Evolutionary conservation across 345 rosid genomes (phyloP).

Genomic region (Turnera subulata): DNA sequence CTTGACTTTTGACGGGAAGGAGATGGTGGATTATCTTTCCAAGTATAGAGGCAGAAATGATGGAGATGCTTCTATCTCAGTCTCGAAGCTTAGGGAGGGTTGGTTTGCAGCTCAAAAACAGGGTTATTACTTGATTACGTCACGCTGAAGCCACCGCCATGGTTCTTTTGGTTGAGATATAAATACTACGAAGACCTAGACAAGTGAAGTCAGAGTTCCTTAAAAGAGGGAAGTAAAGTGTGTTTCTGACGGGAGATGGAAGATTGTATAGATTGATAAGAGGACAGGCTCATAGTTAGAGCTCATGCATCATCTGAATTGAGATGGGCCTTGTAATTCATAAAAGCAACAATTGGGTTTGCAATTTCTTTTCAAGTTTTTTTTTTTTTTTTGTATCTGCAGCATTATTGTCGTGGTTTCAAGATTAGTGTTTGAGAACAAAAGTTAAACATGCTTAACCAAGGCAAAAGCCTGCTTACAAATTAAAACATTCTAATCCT

Average conservation of each 20-base stretch:
- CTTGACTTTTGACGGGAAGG: too few relatives aligned
- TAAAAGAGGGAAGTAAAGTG: too few relatives aligned
- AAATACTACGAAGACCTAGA: too few relatives aligned
- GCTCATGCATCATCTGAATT: slow-evolving; percentile 5
- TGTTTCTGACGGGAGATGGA: neutral
- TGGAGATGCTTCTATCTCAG: slow-evolving; percentile 8
- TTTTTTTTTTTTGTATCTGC: neutral
- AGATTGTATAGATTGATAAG: slow-evolving; percentile 41
- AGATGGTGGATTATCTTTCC: neutral
- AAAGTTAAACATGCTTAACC: too few relatives aligned
- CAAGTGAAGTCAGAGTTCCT: too few relatives aligned
- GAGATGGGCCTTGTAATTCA: slow-evolving; percentile 17
- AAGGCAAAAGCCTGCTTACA: too few relatives aligned
- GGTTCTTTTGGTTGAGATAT: slow-evolving; percentile 5
- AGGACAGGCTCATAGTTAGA: slow-evolving; percentile 15
- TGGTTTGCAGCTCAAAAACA: slow-evolving; percentile 7
- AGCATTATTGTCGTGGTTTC: too few relatives aligned
- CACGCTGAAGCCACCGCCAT: slow-evolving; percentile 8
- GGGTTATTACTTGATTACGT: too few relatives aligned
- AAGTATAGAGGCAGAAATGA: neutral
- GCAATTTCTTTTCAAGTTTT: neutral
- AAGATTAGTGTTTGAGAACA: too few relatives aligned
- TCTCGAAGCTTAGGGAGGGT: slow-evolving; percentile 3
- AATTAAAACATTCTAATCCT: too few relatives aligned
- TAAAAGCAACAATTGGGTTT: slow-evolving; percentile 7